phyloP scores from a whole-genome alignment of 169 alveolate genomes.

The Cryptosporidium tyzzeri region DNA sequence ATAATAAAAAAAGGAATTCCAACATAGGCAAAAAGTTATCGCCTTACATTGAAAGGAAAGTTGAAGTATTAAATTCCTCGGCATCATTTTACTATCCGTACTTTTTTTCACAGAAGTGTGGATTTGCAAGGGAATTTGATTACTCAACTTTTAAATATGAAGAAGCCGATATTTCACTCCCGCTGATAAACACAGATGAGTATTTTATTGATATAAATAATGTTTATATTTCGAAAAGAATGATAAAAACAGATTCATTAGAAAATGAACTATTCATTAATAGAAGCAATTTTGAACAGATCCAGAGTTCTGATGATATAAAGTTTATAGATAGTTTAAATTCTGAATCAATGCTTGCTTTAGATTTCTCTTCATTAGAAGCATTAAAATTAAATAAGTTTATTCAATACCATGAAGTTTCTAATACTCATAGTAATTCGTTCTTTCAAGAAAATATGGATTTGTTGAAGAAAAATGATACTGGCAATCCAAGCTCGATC shows the following conservation, averaged over 20 bases:
- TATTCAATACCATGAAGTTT: constrained; percentile 37
- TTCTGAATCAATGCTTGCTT: not conserved
- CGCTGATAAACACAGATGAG: constrained; percentile 34
- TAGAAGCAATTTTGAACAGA: not conserved
- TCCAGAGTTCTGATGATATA: not conserved
- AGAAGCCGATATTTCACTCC: not conserved
- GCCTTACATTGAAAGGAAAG: constrained; percentile 33
- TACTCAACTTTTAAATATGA: not conserved
- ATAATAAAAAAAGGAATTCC: constrained; percentile 11
- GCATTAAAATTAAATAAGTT: constrained; percentile 22
- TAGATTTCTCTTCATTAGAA: constrained; percentile 47
- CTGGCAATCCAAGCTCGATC: not conserved
- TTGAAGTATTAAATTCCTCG: constrained; percentile 12
- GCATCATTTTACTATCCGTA: constrained; percentile 27
- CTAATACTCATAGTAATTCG: not conserved
- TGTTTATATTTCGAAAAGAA: constrained; percentile 1
- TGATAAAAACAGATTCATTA: not conserved
- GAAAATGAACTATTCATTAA: not conserved
- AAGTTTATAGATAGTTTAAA: not conserved
- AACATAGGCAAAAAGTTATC: constrained; percentile 16
- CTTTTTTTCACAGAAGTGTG: constrained; percentile 46
- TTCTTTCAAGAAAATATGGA: not conserved
- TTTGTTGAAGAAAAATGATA: not conserved
- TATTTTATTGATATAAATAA: constrained; percentile 33
- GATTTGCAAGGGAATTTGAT: constrained; percentile 54